Conservation (phyloP, 495 filamentous ascomycete genomes). For the Annulohypoxylon nitens region DNA sequence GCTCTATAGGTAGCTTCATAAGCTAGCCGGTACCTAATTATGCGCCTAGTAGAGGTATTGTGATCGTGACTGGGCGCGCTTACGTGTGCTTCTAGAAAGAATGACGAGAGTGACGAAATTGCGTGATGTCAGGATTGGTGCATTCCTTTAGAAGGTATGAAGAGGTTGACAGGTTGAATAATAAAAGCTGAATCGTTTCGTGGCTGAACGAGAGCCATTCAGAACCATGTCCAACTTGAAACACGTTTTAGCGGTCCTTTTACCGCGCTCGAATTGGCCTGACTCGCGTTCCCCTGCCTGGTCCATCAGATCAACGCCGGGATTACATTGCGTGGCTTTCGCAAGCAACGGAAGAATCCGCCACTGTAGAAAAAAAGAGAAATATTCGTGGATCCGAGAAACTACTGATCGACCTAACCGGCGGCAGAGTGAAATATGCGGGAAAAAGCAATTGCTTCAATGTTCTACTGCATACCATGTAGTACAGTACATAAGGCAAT, state of each 20-base stretch:
- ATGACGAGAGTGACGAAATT: slow-evolving; percentile 28
- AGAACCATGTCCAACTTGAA: slow-evolving; percentile 44
- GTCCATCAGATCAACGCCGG: slow-evolving; percentile 40
- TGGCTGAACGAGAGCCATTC: slow-evolving; percentile 38
- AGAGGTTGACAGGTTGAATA: slow-evolving; percentile 17
- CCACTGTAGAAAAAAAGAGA: slow-evolving; percentile 23
- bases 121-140: slow-evolving; percentile 33
- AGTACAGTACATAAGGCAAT: no score
- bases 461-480: neutral
- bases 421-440: slow-evolving; percentile 5
- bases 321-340: slow-evolving; percentile 43
- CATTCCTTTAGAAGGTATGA: slow-evolving; percentile 36
- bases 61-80: slow-evolving; percentile 12
- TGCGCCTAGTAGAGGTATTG: neutral
- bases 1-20: neutral
- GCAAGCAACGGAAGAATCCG: slow-evolving; percentile 37
- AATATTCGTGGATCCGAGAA: slow-evolving; percentile 20
- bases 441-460: slow-evolving; percentile 10
- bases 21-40: neutral
- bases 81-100: slow-evolving; percentile 41
- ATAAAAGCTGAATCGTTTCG: slow-evolving; percentile 47
- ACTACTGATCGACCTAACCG: slow-evolving; percentile 16
- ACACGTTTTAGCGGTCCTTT: slow-evolving; percentile 42
- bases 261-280: slow-evolving; percentile 19
- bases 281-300: slow-evolving; percentile 32